Percentiles rank a stretch among this genome's conserved stretches.
Evolutionary conservation across 306 rosid genomes (phyloP).

Genomic region (Ceratonia siliqua): DNA sequence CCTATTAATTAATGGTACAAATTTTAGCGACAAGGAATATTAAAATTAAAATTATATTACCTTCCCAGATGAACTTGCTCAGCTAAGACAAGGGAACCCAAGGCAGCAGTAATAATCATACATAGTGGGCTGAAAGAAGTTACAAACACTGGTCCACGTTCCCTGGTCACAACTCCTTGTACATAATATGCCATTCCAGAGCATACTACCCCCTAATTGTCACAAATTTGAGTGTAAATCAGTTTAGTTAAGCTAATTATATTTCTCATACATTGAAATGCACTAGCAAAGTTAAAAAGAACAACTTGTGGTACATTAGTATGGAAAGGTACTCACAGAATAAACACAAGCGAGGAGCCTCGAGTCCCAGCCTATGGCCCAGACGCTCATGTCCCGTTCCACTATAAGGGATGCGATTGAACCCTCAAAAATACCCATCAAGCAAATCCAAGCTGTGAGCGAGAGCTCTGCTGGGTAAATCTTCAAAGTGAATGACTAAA

Average conservation of each 20-base stretch:
- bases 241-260: too few species aligned
- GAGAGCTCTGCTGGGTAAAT: slow-evolving; percentile 91
- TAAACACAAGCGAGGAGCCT: slow-evolving; percentile 94
- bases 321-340: slow-evolving; percentile 56
- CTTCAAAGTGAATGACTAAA: slow-evolving; percentile 85
- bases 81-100: slow-evolving; percentile 74
- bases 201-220: slow-evolving; percentile 76
- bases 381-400: slow-evolving; percentile 73
- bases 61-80: slow-evolving; percentile 87
- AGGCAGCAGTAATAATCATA: slow-evolving; percentile 90
- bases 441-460: slow-evolving; percentile 89
- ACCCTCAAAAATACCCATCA: slow-evolving; percentile 76
- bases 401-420: slow-evolving; percentile 60
- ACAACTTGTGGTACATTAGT: neutral
- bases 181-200: slow-evolving; percentile 93
- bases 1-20: neutral
- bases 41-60: too few species aligned
- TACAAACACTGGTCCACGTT: slow-evolving; percentile 92
- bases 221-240: neutral
- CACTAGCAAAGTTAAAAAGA: neutral
- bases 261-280: too few species aligned
- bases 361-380: slow-evolving; percentile 95
- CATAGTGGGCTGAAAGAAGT: slow-evolving; percentile 91
- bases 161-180: slow-evolving; percentile 80
- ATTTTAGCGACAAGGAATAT: neutral